A percentile compares a stretch with the other conserved stretches of the same genome.
Evolutionary conservation across 305 asterid genomes (phyloP).

Genomic region (Withania somnifera): DNA sequence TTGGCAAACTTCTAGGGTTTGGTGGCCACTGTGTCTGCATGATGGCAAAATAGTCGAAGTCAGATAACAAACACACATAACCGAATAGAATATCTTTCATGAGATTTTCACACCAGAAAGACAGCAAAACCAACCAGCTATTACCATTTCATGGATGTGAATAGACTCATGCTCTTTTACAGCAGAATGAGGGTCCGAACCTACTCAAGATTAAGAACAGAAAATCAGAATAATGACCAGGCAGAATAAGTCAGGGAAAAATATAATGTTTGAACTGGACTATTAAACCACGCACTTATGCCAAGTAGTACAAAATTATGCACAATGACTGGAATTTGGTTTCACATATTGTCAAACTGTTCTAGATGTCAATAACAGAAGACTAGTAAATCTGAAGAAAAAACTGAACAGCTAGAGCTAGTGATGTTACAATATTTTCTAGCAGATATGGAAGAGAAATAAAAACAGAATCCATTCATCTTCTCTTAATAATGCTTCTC

Average conservation of each 20-base stretch:
- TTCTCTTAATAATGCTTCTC: neutral
- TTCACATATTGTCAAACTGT: neutral
- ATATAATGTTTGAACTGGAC: neutral
- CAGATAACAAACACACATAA: constrained; percentile 7
- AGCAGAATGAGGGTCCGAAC: constrained; percentile 78
- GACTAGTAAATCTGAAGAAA: neutral
- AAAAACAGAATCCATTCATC: neutral
- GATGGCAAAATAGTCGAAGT: neutral
- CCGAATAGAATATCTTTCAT: neutral
- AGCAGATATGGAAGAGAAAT: neutral
- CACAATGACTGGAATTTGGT: neutral
- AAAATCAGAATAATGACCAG: neutral
- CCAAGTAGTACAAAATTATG: neutral
- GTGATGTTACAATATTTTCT: neutral
- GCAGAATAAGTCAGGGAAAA: neutral
- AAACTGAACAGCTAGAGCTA: neutral
- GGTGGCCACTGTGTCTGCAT: constrained; percentile 73
- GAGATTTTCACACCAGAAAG: neutral
- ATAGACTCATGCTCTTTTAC: constrained; percentile 56
- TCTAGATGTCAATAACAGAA: neutral
- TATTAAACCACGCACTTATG: neutral
- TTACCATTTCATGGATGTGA: constrained; percentile 76
- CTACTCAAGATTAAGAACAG: constrained; percentile 26
- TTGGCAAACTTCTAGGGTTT: constrained; percentile 47
- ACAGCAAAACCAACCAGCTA: constrained; percentile 5